phyloP scores from a whole-genome alignment of 306 rosid genomes.

The Carpinus fangiana region DNA sequence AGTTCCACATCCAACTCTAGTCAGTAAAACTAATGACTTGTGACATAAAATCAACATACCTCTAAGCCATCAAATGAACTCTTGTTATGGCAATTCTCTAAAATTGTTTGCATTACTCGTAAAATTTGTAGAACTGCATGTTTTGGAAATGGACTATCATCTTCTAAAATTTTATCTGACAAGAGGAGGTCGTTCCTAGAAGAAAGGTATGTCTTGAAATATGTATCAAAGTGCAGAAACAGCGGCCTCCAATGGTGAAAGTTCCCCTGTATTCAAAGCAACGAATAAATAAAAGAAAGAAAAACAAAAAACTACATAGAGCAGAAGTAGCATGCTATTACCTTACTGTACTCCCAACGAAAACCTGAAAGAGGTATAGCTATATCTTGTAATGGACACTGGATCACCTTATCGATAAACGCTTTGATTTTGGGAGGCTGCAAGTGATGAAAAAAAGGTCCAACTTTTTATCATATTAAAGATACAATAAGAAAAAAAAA shows the following conservation, averaged over 20 bases:
- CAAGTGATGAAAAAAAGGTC: conserved; percentile 37
- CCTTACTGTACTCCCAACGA: conserved; percentile 94
- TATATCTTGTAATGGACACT: conserved; percentile 91
- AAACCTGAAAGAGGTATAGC: conserved; percentile 93
- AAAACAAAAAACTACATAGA: conserved; percentile 12
- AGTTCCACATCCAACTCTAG: conserved; percentile 4
- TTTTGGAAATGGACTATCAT: conserved; percentile 80
- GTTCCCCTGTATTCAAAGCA: conserved; percentile 71
- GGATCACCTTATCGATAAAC: conserved; percentile 88
- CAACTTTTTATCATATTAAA: neutral
- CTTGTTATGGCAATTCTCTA: conserved; percentile 93
- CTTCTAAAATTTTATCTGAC: conserved; percentile 79
- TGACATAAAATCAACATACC: conserved; percentile 46
- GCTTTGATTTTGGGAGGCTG: conserved; percentile 93
- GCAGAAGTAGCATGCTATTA: conserved; percentile 28
- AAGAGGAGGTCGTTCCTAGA: conserved; percentile 85
- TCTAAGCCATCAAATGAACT: conserved; percentile 93
- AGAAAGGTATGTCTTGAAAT: conserved; percentile 85
- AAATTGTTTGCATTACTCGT: conserved; percentile 89
- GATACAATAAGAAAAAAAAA: neutral
- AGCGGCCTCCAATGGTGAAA: conserved; percentile 97
- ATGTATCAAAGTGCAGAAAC: conserved; percentile 85
- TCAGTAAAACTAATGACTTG: conserved; percentile 15
- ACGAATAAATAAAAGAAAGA: conserved; percentile 19
- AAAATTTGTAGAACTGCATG: conserved; percentile 84